Evolutionary conservation across 148 eudicot genomes (phyloP).

Genomic region (Heliosperma pusillum): DNA sequence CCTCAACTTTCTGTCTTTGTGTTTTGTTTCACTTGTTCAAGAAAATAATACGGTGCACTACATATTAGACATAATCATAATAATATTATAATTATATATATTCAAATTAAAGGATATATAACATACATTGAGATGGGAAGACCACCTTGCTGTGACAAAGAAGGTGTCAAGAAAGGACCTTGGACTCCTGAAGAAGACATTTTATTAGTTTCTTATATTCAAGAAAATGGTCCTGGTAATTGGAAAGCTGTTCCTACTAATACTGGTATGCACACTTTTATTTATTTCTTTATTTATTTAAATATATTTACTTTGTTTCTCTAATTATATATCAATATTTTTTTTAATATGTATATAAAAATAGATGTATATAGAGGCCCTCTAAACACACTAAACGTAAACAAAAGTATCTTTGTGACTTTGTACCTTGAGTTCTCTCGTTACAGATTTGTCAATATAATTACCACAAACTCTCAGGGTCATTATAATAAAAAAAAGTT

Average conservation of each 20-base stretch:
- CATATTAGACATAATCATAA: background rate
- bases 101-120: too few species aligned
- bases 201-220: slow-evolving; percentile 28
- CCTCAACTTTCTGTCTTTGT: background rate
- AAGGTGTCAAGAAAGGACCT: slow-evolving; percentile 35
- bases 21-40: slow-evolving; percentile 24
- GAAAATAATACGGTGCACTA: background rate
- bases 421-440: background rate
- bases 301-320: background rate
- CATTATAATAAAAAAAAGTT: too few species aligned
- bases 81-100: background rate
- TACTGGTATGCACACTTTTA: slow-evolving; percentile 17
- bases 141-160: slow-evolving; percentile 34
- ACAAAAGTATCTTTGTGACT: too few species aligned
- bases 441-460: too few species aligned
- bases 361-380: background rate
- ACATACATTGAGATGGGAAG: slow-evolving; percentile 61
- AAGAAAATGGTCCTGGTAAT: slow-evolving; percentile 31
- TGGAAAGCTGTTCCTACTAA: slow-evolving; percentile 35
- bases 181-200: slow-evolving; percentile 41
- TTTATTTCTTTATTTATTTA: background rate
- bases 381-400: background rate
- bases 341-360: too few species aligned
- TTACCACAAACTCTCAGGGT: too few species aligned
- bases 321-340: too few species aligned